These are phyloP conservation scores for Hypoxylon trugodes DNA, from an alignment of 495 filamentous ascomycete species.

Conservation along the genomic window DNA sequence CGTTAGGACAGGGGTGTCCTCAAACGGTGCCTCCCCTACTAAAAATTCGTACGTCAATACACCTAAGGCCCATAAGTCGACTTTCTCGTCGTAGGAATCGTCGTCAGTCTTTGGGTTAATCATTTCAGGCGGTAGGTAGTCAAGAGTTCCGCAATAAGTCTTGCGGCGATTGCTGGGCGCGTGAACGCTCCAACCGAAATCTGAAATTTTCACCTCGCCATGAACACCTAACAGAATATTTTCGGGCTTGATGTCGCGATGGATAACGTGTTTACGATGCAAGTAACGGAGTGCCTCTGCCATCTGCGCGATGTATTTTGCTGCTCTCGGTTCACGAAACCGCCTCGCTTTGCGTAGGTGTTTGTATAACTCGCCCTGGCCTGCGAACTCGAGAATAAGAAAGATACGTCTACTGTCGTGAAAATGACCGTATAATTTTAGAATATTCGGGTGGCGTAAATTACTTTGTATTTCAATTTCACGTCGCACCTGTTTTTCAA, in stretches of 20 bases:
- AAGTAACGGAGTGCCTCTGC: conserved; percentile 66
- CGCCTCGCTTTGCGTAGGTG: not conserved
- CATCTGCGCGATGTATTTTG: conserved; percentile 16
- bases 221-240: conserved; percentile 71
- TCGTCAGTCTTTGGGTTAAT: not conserved
- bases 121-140: conserved; percentile 33
- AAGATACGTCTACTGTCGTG: conserved; percentile 20
- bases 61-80: conserved; percentile 79
- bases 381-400: conserved; percentile 23
- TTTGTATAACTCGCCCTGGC: conserved; percentile 17
- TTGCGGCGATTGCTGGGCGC: conserved; percentile 66
- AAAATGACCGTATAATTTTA: conserved; percentile 23
- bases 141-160: conserved; percentile 74
- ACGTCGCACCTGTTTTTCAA: conserved; percentile 15
- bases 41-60: conserved; percentile 83
- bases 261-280: conserved; percentile 69
- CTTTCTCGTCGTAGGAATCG: conserved; percentile 66
- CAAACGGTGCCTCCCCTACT: conserved; percentile 79
- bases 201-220: conserved; percentile 71
- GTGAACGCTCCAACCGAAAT: conserved; percentile 73
- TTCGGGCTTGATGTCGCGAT: conserved; percentile 79
- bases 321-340: not conserved
- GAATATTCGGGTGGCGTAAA: conserved; percentile 19
- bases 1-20: conserved; percentile 63
- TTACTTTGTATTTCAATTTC: conserved; percentile 35